Evolutionary conservation across 805 yeast genomes (phyloP), one percentile per base, ranked within the genome.

Genomic region (Candida maltosa): DNA sequence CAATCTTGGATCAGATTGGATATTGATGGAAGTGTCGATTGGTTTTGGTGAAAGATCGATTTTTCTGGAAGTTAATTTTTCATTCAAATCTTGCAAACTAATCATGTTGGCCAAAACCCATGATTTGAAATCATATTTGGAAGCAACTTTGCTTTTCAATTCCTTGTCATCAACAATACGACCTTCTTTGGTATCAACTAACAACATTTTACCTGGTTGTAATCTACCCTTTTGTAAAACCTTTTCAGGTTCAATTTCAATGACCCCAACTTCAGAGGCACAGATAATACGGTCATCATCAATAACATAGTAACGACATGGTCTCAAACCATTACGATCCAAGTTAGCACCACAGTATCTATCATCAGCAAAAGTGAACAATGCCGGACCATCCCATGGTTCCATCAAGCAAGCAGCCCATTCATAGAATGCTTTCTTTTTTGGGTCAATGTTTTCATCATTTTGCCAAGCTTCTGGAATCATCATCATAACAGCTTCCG

Each of bases 331-430:
- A 58, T 93, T 91, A 68, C 98, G 80, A 67, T 91, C 98, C 47
- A 93, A 75, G 61, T 89, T 89, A 32, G 98, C 98, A 71, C 98
- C 98, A 67, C 96, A 87, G 75, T 87, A 91, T 51, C 97, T 77
- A 49, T 96, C 97, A 62, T 91, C 97, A 24, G 97, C 91, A 62
- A 91, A 93, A 20, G 95, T 88, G 70, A 91, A 86, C 48, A 93
- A 69, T 23, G 97, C 97, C 14, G 98, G 98, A 46, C 98, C 98
- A 66, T 91, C 98, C 98, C 98, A 91, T 6, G 97, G 97, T 69
- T 91, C 98, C 96, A 93, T 93, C 46, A 91, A 68, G 66, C 97
- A 88, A 9, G 97, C 96, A 31, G 97, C 97, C 97, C 97, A 91
- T 62, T 93, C 97, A 67, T 91, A 91, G 64, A 94, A 91, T 1